Base-by-base conservation (phyloP, 495 filamentous ascomycete species). In the Penicillium odoratum region DNA sequence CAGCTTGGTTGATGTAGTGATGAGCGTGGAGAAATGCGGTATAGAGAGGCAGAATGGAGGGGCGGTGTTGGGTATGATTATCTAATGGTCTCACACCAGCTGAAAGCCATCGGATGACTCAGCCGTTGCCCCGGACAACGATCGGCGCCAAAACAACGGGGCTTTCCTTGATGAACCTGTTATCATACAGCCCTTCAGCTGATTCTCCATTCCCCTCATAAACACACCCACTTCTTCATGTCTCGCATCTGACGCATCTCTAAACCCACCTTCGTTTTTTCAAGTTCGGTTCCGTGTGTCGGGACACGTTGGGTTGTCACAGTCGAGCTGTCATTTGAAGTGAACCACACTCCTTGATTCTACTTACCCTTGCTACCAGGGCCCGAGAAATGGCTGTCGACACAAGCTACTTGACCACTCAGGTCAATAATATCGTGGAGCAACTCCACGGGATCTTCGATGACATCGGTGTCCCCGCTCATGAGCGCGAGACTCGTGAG, bases 391-490 rank as follows among this genome's bases (percentile, higher is more conserved):
- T 96, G 93, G 69, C 73, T 40, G 94, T 96, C 84, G 91, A 97
- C 74, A 91, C 92, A 48, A 88, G 88, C 69, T 93, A 95, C 68
- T 78, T 97, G 70, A 88, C 91, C 65, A 90, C 93, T 67, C 93
- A 97, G 82, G 90, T 97, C 72, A 90, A 90, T 63, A 92, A 85
- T 62, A 97, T 96, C 67, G 89, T 96, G 63, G 81, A 82, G 68
- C 89, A 96, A 74, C 81, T 99, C 46, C 93, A 97, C 75, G 88
- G 88, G 44, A 81, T 97, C 48, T 99, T 95, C 66, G 94, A 98
- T 72, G 93, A 98, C 61, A 97, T 99, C 63, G 94, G 94, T 36
- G 86, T 99, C 44, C 81, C 92, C 16, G 84, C 74, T 66, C 90
- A 95, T 85, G 94, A 97, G 74, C 86, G 95, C 59, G 92, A 97